Conservation (phyloP, 2,329 filamentous ascomycete species). For the Ascomycota sp. region DNA sequence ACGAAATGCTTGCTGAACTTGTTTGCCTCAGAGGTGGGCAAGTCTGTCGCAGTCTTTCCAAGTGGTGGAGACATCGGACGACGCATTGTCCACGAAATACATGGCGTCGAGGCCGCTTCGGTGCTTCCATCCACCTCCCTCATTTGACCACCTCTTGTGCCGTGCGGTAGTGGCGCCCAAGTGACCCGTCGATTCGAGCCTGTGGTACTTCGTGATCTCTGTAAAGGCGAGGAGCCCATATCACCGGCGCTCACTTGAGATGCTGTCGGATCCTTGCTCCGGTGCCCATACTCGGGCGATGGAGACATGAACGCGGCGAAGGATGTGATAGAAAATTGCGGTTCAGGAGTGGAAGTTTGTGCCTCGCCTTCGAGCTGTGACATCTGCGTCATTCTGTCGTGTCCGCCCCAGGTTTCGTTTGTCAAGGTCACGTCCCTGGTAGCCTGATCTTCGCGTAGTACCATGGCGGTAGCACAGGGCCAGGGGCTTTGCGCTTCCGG, state of each 20-base stretch:
- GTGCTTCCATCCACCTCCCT: no score
- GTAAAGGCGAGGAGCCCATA: slow-evolving; percentile 12
- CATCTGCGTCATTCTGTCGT: no score
- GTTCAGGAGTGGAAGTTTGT: slow-evolving; percentile 20
- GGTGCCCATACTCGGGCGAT: slow-evolving; percentile 17
- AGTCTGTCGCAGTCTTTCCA: no score
- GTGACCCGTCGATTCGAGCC: slow-evolving; percentile 13
- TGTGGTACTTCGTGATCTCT: slow-evolving; percentile 12
- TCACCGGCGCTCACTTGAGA: slow-evolving; percentile 5
- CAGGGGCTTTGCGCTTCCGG: slow-evolving; percentile 6
- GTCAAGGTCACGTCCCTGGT: no score
- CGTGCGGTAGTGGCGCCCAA: slow-evolving; percentile 11
- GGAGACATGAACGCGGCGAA: slow-evolving; percentile 32
- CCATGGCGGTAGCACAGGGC: slow-evolving; percentile 1
- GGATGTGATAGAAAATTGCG: slow-evolving; percentile 26
- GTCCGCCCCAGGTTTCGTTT: no score
- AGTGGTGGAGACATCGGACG: no score
- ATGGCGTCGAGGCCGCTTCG: no score
- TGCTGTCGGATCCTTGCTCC: not conserved
- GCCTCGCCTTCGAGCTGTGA: not conserved
- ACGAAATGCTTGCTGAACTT: slow-evolving; percentile 26
- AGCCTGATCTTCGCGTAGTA: no score
- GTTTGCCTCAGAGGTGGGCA: slow-evolving; percentile 10
- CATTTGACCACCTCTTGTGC: not conserved
- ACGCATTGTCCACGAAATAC: no score